A percentile compares a stretch with the other conserved stretches of the same genome.
These are phyloP conservation scores for Leishmania guyanensis DNA, from an alignment of 208 protist species.

Conservation along the genomic window DNA sequence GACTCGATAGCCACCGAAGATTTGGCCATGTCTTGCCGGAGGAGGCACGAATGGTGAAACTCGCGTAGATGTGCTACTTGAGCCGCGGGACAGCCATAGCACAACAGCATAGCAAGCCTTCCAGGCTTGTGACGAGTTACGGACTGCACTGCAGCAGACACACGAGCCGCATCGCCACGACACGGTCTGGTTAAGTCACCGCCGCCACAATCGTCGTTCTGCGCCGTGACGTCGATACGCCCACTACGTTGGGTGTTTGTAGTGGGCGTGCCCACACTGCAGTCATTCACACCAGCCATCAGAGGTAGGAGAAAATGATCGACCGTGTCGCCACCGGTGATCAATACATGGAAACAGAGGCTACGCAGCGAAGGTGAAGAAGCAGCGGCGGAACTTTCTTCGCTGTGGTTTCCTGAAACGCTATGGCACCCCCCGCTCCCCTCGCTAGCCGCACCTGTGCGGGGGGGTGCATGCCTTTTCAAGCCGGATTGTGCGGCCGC, in stretches of 20 bases:
- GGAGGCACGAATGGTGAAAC: background rate
- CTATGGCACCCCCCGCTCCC: background rate
- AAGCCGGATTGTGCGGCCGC: background rate
- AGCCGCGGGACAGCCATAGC: conserved; percentile 14
- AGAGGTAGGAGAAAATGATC: conserved; percentile 7
- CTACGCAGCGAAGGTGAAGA: background rate
- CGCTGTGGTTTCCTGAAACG: background rate
- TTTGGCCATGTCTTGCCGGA: background rate
- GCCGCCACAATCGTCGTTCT: background rate
- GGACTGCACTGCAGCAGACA: background rate
- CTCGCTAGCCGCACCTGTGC: background rate
- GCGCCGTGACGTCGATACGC: background rate
- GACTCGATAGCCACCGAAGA: background rate
- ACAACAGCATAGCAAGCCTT: conserved; percentile 1
- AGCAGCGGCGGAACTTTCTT: background rate
- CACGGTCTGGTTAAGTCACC: background rate
- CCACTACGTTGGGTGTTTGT: background rate
- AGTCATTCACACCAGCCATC: background rate
- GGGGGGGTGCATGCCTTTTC: background rate
- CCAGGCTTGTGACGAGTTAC: background rate
- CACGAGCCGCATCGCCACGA: background rate
- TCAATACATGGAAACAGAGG: conserved; percentile 1
- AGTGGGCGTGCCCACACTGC: background rate
- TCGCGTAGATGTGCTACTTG: conserved; percentile 10
- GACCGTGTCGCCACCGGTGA: conserved; percentile 16